A percentile compares a stretch with the other conserved stretches of the same genome.
Conservation (phyloP, 2,329 filamentous ascomycete species). For the Fusarium gaditjirri region DNA sequence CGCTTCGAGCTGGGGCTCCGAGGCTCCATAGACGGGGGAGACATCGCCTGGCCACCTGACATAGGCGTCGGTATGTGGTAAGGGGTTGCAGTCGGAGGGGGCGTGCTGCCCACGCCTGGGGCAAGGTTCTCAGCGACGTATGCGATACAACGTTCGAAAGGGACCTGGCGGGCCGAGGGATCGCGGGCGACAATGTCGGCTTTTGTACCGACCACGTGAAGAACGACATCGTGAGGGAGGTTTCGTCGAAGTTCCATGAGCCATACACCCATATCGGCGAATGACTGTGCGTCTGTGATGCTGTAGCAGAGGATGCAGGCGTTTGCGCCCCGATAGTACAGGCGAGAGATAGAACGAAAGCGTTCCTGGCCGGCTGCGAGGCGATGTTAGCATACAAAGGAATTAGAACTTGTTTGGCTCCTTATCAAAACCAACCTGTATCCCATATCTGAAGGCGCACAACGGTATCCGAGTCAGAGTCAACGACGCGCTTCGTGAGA, state of each 20-base stretch:
- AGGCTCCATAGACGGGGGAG: slow-evolving; percentile 57
- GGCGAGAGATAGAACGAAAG: slow-evolving; percentile 91
- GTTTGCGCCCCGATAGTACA: slow-evolving; percentile 96
- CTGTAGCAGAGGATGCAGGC: slow-evolving; percentile 95
- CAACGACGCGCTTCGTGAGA: slow-evolving; percentile 81
- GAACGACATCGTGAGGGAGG: slow-evolving; percentile 79
- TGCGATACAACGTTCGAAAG: slow-evolving; percentile 94
- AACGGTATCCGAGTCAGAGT: slow-evolving; percentile 84
- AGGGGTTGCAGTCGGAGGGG: slow-evolving; percentile 70
- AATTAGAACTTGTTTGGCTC: background rate
- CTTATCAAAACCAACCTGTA: slow-evolving; percentile 65
- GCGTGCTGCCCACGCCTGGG: slow-evolving; percentile 73
- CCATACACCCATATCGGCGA: slow-evolving; percentile 93
- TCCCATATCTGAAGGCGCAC: slow-evolving; percentile 98
- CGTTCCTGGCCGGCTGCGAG: slow-evolving; percentile 83
- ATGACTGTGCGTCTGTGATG: slow-evolving; percentile 87
- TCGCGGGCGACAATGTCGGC: slow-evolving; percentile 90
- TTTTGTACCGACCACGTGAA: slow-evolving; percentile 96
- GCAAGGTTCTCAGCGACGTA: slow-evolving; percentile 94
- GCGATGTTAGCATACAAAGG: slow-evolving; percentile 7
- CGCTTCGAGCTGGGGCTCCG: slow-evolving; percentile 71
- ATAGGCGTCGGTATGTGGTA: slow-evolving; percentile 42
- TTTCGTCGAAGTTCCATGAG: slow-evolving; percentile 85
- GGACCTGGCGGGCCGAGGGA: slow-evolving; percentile 81
- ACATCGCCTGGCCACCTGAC: slow-evolving; percentile 29